phyloP scores from a whole-genome alignment of 2,329 filamentous ascomycete genomes.

The Nemania sp. region DNA sequence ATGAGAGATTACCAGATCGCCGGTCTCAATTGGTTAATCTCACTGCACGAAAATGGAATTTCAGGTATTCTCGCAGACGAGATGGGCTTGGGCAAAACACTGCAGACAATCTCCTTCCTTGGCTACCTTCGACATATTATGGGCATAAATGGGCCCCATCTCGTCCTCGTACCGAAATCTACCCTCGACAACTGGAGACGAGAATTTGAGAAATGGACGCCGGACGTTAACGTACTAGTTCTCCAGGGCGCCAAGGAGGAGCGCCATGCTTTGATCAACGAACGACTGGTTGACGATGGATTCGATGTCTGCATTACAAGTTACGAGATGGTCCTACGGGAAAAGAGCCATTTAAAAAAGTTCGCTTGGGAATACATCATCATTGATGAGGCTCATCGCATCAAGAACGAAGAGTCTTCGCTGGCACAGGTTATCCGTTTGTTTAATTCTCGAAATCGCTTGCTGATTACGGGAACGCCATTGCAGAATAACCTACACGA shows the following conservation, averaged over 20 bases:
- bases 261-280: conserved; percentile 86
- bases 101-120: conserved; percentile 97
- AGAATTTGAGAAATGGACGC: conserved; percentile 94
- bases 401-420: conserved; percentile 99
- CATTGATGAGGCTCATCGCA: conserved; percentile 96
- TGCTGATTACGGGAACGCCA: conserved; percentile 96
- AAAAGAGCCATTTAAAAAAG: conserved; percentile 95
- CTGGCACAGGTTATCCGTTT: conserved; percentile 95
- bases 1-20: conserved; percentile 98
- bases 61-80: conserved; percentile 98
- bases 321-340: conserved; percentile 98
- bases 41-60: conserved; percentile 97
- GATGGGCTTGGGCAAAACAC: conserved; percentile 97
- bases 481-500: conserved; percentile 98
- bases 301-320: conserved; percentile 99
- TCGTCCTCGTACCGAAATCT: conserved; percentile 94
- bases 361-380: conserved; percentile 99
- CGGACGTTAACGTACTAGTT: conserved; percentile 93
- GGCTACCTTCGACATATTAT: conserved; percentile 93
- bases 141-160: conserved; percentile 89
- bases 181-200: conserved; percentile 99
- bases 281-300: conserved; percentile 90
- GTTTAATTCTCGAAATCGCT: conserved; percentile 93
- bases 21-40: conserved; percentile 97
- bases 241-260: conserved; percentile 96